Percentiles rank a stretch among this genome's conserved stretches.
Conservation (phyloP, 1,284 basidiomycete species). For the Earliella scabrosa region DNA sequence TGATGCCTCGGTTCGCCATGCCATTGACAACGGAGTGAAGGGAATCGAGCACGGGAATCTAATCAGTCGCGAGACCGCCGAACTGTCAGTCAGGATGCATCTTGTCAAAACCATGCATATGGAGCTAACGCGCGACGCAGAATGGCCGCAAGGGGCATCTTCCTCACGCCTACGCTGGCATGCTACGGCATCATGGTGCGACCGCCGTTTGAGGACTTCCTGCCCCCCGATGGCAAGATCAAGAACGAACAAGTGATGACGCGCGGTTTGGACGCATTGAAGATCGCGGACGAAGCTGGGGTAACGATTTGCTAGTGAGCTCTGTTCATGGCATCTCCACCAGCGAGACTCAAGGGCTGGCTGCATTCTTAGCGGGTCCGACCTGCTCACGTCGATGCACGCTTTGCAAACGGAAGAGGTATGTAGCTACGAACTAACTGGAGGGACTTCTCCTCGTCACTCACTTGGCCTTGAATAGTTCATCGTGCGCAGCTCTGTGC, state of each 20-base stretch:
- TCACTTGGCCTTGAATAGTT: constrained; percentile 30
- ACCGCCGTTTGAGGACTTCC: constrained; percentile 47
- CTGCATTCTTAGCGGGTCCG: constrained; percentile 49
- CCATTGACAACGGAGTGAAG: constrained; percentile 41
- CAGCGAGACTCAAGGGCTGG: no score
- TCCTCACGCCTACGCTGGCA: constrained; percentile 49
- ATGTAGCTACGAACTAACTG: neutral
- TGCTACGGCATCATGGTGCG: constrained; percentile 49
- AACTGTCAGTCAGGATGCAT: constrained; percentile 14
- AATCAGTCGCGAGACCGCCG: constrained; percentile 37
- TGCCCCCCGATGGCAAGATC: constrained; percentile 41
- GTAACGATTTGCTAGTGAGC: constrained; percentile 42
- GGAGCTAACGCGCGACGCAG: constrained; percentile 9
- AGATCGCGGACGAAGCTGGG: constrained; percentile 41
- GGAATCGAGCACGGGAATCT: constrained; percentile 54
- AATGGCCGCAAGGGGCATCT: constrained; percentile 44
- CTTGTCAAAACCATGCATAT: neutral
- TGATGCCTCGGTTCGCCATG: constrained; percentile 42
- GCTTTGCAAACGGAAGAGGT: constrained; percentile 46
- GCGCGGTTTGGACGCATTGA: constrained; percentile 41
- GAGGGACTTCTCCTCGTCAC: no score
- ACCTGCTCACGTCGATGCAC: constrained; percentile 44
- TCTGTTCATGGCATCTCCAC: no score
- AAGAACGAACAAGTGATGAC: constrained; percentile 50
- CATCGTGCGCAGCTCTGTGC: constrained; percentile 42